Base-by-base conservation (phyloP, 1,139 yeast genomes). In the Candida labiduridarum region DNA sequence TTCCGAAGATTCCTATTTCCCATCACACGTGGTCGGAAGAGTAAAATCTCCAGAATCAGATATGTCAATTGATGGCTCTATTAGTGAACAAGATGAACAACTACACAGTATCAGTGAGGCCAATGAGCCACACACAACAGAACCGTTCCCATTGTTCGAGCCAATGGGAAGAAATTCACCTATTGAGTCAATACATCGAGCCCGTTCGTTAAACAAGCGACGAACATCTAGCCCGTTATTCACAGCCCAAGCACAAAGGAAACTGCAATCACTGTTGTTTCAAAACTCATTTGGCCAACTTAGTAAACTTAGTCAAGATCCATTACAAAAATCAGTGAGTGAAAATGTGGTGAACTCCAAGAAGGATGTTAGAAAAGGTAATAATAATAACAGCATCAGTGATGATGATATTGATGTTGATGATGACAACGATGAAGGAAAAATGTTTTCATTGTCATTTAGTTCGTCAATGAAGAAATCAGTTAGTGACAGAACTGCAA, bases 1-100 rank as follows among this genome's bases (percentile, higher is more conserved):
- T 40, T 59, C 63, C 3, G 61, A 63, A 39, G 71, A 67, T 46
- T 67, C 74, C 2, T 71, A 70, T 52, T 72, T 71, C 58, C 72
- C 74, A 4, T 56, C 55, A 46, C 52, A 54, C 3, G 51, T 59
- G 1, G 56, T 65, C 1, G 52, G 59, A 6, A 56, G 52, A 44
- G 52, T 58, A 45, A 54, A 51, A 33, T 61, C 64, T 3, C 49
- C 56, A n/a, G 49, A 53, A 34, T 56, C 65, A 7, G 65, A 58
- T 12, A 49, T 56, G 22, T 61, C 65, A 1, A 48, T 60, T 1
- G 64, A 56, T 35, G 41, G 41, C 22, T 56, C 61, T 1, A 50
- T 46, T 15, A 52, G 58, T 38, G 58, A 53, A 45, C 59, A 57
- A 5, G 45, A 56, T 35, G 59, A 61, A 41, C 73, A 69, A 42